Evolutionary conservation across 345 rosid genomes (phyloP), one percentile per base, ranked within the genome.

Genomic region (Syzygium oleosum): DNA sequence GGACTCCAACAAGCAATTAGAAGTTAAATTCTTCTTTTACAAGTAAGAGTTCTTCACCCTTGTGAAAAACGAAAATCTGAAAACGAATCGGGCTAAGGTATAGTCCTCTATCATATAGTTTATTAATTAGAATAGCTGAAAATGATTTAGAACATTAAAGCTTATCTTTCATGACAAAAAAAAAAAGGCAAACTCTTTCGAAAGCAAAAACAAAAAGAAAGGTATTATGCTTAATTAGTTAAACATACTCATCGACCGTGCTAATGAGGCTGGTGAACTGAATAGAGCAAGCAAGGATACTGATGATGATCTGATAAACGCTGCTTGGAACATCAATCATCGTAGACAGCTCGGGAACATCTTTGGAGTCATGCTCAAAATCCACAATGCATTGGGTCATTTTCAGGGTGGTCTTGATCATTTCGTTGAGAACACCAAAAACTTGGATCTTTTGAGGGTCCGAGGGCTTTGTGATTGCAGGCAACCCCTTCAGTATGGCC

Each of bases 371-470:
- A 14, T 54, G 88, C 88, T 87, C 88, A 27, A 80, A 79, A 56
- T 87, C 77, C 55, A 87, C 88, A 19, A 87, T 54, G 88, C 85
- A 87, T 63, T 53, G 65, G 31, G 85, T 87, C 88, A 87, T 87
- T 13, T 88, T 86, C 19, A 88, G 25, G 21, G 52, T 85, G n/a
- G 73, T 63, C 89, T 85, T 88, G 41, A 88, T 85, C 84, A 88
- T 85, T 29, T 88, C 84, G 51, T 88, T 88, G 27, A 88, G 86
- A 34, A 68, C 29, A 1, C 38, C 53, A 4, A 88, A 52, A 11
- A 68, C 46, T 43, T 73, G 86, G 84, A 51, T 84, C 86, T 65
- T 87, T 52, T 51, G 86, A 0, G 65, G 58, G 86, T 85, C 89
- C 1, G 38, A 49, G 53, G 84, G 84, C 41, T 68, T 51, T 53